A percentile compares a stretch with the other conserved stretches of the same genome.
Conservation (phyloP, 1,139 yeast genomes). For the Candida mesenterica region DNA sequence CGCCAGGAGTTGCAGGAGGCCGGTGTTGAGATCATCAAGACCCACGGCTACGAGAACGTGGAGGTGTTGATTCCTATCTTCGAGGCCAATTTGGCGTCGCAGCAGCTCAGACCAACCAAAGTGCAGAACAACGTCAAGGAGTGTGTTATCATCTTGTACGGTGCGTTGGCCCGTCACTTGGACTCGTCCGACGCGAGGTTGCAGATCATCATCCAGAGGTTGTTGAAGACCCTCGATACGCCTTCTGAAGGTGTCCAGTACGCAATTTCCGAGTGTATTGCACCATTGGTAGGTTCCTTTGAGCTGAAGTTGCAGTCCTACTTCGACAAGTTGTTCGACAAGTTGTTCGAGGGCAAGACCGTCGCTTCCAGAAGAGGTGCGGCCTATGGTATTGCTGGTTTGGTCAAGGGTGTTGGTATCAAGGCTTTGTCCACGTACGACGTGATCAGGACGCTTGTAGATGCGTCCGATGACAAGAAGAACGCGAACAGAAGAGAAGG, state of each 20-base stretch:
- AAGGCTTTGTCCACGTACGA: conserved; percentile 72
- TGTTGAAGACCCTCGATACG: conserved; percentile 73
- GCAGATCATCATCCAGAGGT: conserved; percentile 60
- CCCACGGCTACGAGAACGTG: conserved; percentile 62
- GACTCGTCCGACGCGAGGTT: conserved; percentile 63
- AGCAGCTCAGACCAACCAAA: conserved; percentile 35
- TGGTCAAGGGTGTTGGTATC: conserved; percentile 88
- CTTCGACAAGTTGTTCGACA: conserved; percentile 57
- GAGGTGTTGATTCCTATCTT: conserved; percentile 76
- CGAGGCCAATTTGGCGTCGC: conserved; percentile 56
- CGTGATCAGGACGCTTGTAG: conserved; percentile 71
- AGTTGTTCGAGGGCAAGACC: conserved; percentile 51
- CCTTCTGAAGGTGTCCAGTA: conserved; percentile 88
- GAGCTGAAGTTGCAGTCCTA: conserved; percentile 49
- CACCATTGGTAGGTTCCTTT: conserved; percentile 71
- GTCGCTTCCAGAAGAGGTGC: conserved; percentile 80
- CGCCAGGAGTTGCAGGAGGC: conserved; percentile 85
- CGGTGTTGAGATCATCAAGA: conserved; percentile 69
- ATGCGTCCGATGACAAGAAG: conserved; percentile 86
- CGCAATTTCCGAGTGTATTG: conserved; percentile 81
- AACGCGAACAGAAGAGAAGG: conserved; percentile 78
- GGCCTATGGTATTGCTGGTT: conserved; percentile 93
- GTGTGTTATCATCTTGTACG: conserved; percentile 81
- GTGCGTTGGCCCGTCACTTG: conserved; percentile 83
- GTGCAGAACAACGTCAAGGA: conserved; percentile 69